phyloP scores from a whole-genome alignment of 148 eudicot genomes.

The Oxyria digyna region DNA sequence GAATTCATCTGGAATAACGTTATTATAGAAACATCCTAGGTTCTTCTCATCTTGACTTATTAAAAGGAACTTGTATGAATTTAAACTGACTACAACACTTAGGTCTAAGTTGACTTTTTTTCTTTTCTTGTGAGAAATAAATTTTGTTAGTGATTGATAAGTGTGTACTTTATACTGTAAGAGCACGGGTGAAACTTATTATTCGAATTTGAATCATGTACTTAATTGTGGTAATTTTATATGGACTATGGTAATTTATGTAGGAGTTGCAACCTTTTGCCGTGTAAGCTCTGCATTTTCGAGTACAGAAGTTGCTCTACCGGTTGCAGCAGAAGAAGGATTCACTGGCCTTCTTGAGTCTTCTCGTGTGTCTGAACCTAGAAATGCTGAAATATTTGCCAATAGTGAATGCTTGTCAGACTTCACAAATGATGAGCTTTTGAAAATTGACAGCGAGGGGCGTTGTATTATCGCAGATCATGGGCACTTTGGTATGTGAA shows the following conservation, averaged over 20 bases:
- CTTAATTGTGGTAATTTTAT: neutral
- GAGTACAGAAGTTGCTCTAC: constrained; percentile 72
- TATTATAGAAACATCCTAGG: neutral
- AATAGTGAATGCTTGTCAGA: constrained; percentile 45
- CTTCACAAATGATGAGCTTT: constrained; percentile 59
- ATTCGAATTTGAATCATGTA: neutral
- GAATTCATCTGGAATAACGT: neutral
- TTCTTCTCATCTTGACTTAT: too few species aligned
- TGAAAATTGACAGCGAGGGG: constrained; percentile 75
- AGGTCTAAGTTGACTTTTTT: neutral
- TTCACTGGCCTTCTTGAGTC: constrained; percentile 73
- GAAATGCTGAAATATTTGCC: constrained; percentile 21
- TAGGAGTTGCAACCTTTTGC: constrained; percentile 98
- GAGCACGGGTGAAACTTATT: neutral
- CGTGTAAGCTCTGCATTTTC: constrained; percentile 74
- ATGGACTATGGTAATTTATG: neutral
- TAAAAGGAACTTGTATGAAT: too few species aligned
- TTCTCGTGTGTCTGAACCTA: constrained; percentile 28
- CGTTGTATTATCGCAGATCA: constrained; percentile 94
- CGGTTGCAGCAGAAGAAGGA: constrained; percentile 82
- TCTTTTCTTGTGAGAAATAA: neutral
- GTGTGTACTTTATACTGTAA: neutral
- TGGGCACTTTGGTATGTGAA: constrained; percentile 72
- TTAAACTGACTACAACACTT: too few species aligned
- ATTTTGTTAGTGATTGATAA: neutral